phyloP scores from a whole-genome alignment of 2,329 filamentous ascomycete genomes.

The Chrysoporthe austroafricana region DNA sequence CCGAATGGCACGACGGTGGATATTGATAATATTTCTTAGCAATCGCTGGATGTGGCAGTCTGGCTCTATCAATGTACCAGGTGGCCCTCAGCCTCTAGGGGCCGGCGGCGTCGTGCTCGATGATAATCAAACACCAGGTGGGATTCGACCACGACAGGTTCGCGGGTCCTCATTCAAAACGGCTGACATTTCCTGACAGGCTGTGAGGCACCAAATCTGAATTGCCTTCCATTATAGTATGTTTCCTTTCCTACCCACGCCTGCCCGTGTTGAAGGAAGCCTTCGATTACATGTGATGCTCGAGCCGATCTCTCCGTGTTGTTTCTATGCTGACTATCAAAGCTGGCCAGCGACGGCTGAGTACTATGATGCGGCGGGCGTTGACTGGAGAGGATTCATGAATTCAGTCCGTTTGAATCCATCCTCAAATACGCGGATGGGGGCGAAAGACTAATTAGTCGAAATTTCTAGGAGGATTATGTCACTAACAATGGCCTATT shows the following conservation, averaged over 20 bases:
- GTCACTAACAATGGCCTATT: constrained; percentile 59
- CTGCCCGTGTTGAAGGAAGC: too few species aligned
- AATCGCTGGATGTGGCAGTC: constrained; percentile 45
- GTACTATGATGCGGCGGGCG: constrained; percentile 50
- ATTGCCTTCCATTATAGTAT: constrained; percentile 54
- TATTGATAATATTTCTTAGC: neutral
- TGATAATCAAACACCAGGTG: constrained; percentile 52
- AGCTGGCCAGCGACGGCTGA: constrained; percentile 55
- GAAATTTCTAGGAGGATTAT: constrained; percentile 42
- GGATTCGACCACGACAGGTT: neutral
- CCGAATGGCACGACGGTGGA: neutral
- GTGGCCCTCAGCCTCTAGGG: constrained; percentile 39
- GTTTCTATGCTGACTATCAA: neutral
- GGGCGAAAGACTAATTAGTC: too few species aligned
- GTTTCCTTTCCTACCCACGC: neutral
- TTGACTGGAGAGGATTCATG: constrained; percentile 56
- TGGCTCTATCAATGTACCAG: constrained; percentile 54
- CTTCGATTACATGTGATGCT: too few species aligned
- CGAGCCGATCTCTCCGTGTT: too few species aligned
- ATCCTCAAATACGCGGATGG: too few species aligned
- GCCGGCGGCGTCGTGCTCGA: constrained; percentile 51
- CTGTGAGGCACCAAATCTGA: constrained; percentile 48
- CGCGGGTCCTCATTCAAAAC: too few species aligned
- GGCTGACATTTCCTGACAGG: constrained; percentile 27
- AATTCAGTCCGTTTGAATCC: constrained; percentile 33